Percentiles rank a stretch among this genome's conserved stretches.
Evolutionary conservation across 768 basidiomycete species (phyloP).

Genomic region (Tricholoma sp.): DNA sequence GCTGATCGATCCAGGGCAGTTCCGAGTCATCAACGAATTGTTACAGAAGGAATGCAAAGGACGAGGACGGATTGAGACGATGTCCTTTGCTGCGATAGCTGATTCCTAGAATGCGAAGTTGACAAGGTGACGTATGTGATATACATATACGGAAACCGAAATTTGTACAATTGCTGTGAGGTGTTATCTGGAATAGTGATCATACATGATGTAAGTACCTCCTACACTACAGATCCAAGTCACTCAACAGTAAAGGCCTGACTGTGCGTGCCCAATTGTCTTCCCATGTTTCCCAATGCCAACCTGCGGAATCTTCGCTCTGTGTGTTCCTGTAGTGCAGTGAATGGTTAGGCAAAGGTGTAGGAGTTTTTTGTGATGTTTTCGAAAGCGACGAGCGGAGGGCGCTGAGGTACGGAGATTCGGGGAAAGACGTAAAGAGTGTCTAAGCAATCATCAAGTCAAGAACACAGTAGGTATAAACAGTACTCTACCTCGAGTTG

Average conservation of each 20-base stretch:
- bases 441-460: slow-evolving; percentile 28
- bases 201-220: background rate
- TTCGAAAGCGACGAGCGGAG: slow-evolving; percentile 48
- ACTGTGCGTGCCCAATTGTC: slow-evolving; percentile 79
- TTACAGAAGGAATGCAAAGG: slow-evolving; percentile 91
- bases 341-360: slow-evolving; percentile 16
- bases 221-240: slow-evolving; percentile 8
- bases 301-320: slow-evolving; percentile 18
- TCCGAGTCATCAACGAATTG: slow-evolving; percentile 84
- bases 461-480: background rate
- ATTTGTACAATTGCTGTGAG: background rate
- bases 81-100: slow-evolving; percentile 65
- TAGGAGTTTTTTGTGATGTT: slow-evolving; percentile 21
- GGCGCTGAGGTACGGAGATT: slow-evolving; percentile 39
- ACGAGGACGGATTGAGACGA: slow-evolving; percentile 78
- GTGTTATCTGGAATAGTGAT: background rate
- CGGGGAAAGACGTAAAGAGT: slow-evolving; percentile 58
- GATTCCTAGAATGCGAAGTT: slow-evolving; percentile 9
- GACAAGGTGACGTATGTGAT: background rate
- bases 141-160: background rate
- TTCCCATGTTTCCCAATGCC: slow-evolving; percentile 76
- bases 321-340: slow-evolving; percentile 15
- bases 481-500: slow-evolving; percentile 58
- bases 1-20: slow-evolving; percentile 90
- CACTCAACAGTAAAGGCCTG: slow-evolving; percentile 46